Evolutionary conservation across 345 rosid genomes (phyloP).

Genomic region (Gossypium bickii): DNA sequence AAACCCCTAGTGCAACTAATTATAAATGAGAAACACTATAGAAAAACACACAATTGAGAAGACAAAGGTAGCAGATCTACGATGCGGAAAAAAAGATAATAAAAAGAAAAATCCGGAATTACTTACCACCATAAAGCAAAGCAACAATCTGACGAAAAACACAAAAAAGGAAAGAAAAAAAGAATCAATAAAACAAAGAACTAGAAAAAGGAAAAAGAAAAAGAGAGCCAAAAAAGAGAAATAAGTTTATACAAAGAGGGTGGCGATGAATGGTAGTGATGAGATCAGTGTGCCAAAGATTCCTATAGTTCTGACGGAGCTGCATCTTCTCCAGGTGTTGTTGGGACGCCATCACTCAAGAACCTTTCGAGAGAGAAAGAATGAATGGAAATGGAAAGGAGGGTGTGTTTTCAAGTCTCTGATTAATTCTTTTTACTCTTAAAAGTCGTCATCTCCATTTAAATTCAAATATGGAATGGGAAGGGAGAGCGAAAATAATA

Average conservation of each 20-base stretch:
- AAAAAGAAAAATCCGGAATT: slow-evolving; percentile 14
- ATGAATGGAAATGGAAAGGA: too few species aligned
- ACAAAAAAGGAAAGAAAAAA: not conserved
- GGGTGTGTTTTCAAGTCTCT: too few species aligned
- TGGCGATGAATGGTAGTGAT: slow-evolving; percentile 55
- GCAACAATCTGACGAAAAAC: slow-evolving; percentile 66
- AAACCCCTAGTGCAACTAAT: not conserved
- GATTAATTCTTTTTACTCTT: too few species aligned
- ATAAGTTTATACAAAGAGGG: slow-evolving; percentile 48
- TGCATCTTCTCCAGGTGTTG: slow-evolving; percentile 75
- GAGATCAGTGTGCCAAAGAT: slow-evolving; percentile 92
- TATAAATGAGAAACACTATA: not conserved
- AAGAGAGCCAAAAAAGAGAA: not conserved
- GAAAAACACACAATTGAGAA: not conserved
- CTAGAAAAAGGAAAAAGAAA: too few species aligned
- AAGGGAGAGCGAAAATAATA: too few species aligned
- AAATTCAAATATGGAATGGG: too few species aligned
- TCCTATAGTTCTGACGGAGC: slow-evolving; percentile 74
- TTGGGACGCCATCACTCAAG: slow-evolving; percentile 49
- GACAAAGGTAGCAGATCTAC: slow-evolving; percentile 22
- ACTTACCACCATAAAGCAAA: slow-evolving; percentile 75
- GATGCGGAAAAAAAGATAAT: not conserved
- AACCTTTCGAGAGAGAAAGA: too few species aligned
- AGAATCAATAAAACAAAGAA: not conserved
- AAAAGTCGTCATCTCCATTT: too few species aligned